These are phyloP conservation scores for Pyrenophora teres DNA, from an alignment of 2,329 filamentous ascomycete genomes.

Conservation along the genomic window DNA sequence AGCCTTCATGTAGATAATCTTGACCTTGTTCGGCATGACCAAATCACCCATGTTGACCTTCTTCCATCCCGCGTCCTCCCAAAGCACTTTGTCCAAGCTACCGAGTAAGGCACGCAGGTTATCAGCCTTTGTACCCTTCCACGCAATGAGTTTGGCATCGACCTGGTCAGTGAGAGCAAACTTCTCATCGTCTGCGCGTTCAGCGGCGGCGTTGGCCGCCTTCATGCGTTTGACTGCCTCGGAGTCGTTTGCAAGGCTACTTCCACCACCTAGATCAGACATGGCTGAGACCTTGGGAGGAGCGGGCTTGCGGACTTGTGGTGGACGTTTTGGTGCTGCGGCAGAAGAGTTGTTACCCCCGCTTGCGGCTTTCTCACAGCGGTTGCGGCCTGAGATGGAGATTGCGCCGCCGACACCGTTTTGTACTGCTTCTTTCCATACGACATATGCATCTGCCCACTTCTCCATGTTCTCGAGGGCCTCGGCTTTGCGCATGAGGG, in stretches of 20 bases:
- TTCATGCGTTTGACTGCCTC: conserved; percentile 83
- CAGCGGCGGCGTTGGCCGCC: conserved; percentile 82
- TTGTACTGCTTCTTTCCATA: conserved; percentile 85
- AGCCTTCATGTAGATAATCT: conserved; percentile 98
- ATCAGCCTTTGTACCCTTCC: conserved; percentile 90
- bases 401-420: conserved; percentile 82
- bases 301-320: conserved; percentile 35
- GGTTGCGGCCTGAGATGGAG: conserved; percentile 81
- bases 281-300: conserved; percentile 49
- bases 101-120: conserved; percentile 87
- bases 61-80: conserved; percentile 94
- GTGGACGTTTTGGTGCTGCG: conserved; percentile 25
- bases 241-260: conserved; percentile 55
- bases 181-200: conserved; percentile 87
- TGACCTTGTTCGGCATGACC: conserved; percentile 91
- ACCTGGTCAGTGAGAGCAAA: conserved; percentile 86
- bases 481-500: conserved; percentile 91
- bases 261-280: conserved; percentile 47
- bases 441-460: conserved; percentile 79
- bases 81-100: conserved; percentile 85
- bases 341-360: conserved; percentile 25
- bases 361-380: conserved; percentile 83
- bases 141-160: conserved; percentile 75
- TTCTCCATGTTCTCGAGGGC: conserved; percentile 94
- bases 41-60: conserved; percentile 93